Percentiles rank a stretch among this genome's conserved stretches.
Conservation (phyloP, 2,329 filamentous ascomycete genomes). For the Aureobasidium sp. region DNA sequence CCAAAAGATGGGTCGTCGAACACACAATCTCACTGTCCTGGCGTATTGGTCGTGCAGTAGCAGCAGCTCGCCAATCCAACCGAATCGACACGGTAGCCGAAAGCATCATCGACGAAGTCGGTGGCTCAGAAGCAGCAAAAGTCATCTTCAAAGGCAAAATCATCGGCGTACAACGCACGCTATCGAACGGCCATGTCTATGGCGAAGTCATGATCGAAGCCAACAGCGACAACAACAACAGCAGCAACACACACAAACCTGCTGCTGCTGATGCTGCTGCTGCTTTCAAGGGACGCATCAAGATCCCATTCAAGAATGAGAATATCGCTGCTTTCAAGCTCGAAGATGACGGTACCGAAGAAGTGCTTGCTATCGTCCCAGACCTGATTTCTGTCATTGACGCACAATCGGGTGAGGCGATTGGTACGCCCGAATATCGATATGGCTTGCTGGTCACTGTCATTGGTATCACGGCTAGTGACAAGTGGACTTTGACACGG, state of each 20-base stretch:
- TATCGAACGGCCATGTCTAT: conserved; percentile 38
- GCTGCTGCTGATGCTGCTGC: too few relatives aligned
- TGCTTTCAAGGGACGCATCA: conserved; percentile 20
- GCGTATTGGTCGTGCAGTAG: conserved; percentile 34
- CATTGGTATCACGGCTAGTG: conserved; percentile 29
- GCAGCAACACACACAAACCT: too few relatives aligned
- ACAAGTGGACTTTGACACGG: conserved; percentile 24
- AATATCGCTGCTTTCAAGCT: conserved; percentile 24
- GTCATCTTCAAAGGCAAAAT: conserved; percentile 42
- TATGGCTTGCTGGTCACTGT: conserved; percentile 48
- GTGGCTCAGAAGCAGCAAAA: conserved; percentile 31
- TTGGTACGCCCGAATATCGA: conserved; percentile 52
- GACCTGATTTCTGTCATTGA: conserved; percentile 53
- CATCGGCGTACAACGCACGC: conserved; percentile 36
- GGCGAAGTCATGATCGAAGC: conserved; percentile 37
- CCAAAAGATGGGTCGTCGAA: conserved; percentile 33
- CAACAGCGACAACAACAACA: conserved; percentile 23
- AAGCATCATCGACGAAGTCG: conserved; percentile 38
- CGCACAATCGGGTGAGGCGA: conserved; percentile 49
- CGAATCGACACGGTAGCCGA: conserved; percentile 33
- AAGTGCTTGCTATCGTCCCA: conserved; percentile 48
- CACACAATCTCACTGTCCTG: conserved; percentile 34
- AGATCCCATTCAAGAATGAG: conserved; percentile 28
- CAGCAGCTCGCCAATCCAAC: conserved; percentile 30
- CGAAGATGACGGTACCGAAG: conserved; percentile 12